A percentile compares a stretch with the other conserved stretches of the same genome.
phyloP scores from a whole-genome alignment of 768 basidiomycete species.

The Kondoa subrosea region DNA sequence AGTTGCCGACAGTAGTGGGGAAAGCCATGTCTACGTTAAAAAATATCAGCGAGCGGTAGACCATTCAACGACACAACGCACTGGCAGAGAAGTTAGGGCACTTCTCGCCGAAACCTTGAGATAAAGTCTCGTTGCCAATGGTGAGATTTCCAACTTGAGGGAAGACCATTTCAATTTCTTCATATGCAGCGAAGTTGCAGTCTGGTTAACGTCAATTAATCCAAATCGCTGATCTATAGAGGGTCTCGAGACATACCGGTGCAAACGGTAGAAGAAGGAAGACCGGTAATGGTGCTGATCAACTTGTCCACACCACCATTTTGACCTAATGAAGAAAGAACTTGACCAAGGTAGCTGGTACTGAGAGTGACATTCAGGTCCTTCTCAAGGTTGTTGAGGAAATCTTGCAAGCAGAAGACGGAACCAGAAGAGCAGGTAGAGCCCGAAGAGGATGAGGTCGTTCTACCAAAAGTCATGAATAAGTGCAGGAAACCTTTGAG shows the following conservation, averaged over 20 bases:
- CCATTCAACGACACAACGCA: too few relatives aligned
- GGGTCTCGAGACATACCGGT: background rate
- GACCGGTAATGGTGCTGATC: background rate
- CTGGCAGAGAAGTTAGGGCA: too few relatives aligned
- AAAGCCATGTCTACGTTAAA: too few relatives aligned
- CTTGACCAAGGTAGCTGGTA: background rate
- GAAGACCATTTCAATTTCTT: too few relatives aligned
- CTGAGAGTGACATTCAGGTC: background rate
- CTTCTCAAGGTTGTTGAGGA: background rate
- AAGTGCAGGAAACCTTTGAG: background rate
- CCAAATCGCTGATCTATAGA: background rate
- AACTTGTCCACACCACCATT: background rate
- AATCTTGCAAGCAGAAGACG: background rate
- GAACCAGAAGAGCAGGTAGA: background rate
- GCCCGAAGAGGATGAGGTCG: background rate
- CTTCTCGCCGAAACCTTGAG: too few relatives aligned
- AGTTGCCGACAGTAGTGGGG: too few relatives aligned
- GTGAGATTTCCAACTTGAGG: too few relatives aligned
- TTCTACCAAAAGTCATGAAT: background rate
- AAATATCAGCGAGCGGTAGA: too few relatives aligned
- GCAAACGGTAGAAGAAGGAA: background rate
- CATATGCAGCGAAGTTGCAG: background rate
- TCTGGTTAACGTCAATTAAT: background rate
- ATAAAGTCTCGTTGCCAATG: too few relatives aligned
- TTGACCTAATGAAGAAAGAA: background rate